These are phyloP conservation scores for Roridomyces roridus DNA, from an alignment of 768 basidiomycete genomes.

Conservation along the genomic window DNA sequence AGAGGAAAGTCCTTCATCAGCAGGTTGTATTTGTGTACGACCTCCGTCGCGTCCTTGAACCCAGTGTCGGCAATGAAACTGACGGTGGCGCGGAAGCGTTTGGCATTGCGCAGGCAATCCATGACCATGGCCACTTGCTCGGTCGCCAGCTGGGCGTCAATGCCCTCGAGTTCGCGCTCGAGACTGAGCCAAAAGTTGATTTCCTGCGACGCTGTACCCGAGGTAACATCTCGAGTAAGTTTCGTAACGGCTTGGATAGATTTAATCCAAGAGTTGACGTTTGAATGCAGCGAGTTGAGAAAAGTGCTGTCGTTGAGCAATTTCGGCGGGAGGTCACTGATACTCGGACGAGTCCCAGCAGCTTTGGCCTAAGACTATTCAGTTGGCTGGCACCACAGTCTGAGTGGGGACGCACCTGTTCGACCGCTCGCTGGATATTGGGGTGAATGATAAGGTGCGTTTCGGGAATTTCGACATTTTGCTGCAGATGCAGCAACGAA, in stretches of 20 bases:
- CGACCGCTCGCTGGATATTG: slow-evolving; percentile 85
- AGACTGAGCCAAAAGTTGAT: slow-evolving; percentile 99
- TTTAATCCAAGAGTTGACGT: slow-evolving; percentile 98
- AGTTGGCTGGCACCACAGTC: slow-evolving; percentile 20
- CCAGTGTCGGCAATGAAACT: slow-evolving; percentile 99
- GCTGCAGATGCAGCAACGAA: slow-evolving; percentile 92
- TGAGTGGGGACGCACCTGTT: slow-evolving; percentile 51
- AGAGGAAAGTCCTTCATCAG: slow-evolving; percentile 99
- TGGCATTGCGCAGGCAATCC: slow-evolving; percentile 94
- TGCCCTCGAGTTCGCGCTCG: slow-evolving; percentile 91
- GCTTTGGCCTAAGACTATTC: slow-evolving; percentile 47
- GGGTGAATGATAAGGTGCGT: slow-evolving; percentile 93
- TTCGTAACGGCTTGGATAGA: slow-evolving; percentile 97
- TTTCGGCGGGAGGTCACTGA: slow-evolving; percentile 74
- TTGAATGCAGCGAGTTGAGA: slow-evolving; percentile 89
- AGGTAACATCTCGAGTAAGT: slow-evolving; percentile 89
- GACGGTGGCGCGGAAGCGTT: slow-evolving; percentile 96
- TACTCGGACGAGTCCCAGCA: slow-evolving; percentile 67
- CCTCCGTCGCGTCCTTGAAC: slow-evolving; percentile 90
- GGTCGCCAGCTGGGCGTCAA: slow-evolving; percentile 88
- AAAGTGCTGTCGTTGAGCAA: slow-evolving; percentile 88
- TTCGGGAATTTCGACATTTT: slow-evolving; percentile 99
- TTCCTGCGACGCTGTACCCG: slow-evolving; percentile 96
- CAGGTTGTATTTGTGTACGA: slow-evolving; percentile 97
- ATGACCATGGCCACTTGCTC: slow-evolving; percentile 93